Conservation (phyloP, 2,329 filamentous ascomycete genomes). For the Cyclaneusma minus region DNA sequence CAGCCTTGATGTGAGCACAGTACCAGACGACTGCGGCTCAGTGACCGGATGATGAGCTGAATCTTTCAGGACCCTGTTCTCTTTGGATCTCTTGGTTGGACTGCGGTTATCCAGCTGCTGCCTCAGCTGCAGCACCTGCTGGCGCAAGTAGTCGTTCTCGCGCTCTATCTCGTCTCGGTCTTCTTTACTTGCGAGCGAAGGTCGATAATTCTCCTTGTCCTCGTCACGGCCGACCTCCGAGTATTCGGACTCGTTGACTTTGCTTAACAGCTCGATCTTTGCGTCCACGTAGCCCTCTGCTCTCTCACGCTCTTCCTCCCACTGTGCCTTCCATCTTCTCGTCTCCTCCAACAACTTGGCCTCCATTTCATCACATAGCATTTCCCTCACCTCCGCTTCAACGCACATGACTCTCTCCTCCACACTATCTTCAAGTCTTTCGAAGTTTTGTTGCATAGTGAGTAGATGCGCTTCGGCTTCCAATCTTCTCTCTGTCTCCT, state of each 20-base stretch:
- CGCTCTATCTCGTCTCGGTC: slow-evolving; percentile 46
- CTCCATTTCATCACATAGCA: slow-evolving; percentile 81
- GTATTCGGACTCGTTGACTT: slow-evolving; percentile 28
- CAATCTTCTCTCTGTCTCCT: slow-evolving; percentile 54
- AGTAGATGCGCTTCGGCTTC: slow-evolving; percentile 61
- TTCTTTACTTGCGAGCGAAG: slow-evolving; percentile 21
- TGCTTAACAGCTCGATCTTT: slow-evolving; percentile 63
- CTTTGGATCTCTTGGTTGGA: slow-evolving; percentile 10
- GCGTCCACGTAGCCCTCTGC: slow-evolving; percentile 75
- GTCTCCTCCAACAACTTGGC: slow-evolving; percentile 58
- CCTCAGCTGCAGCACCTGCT: slow-evolving; percentile 47
- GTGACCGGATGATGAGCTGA: background rate
- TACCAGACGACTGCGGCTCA: background rate
- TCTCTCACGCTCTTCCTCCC: slow-evolving; percentile 65
- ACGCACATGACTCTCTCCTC: slow-evolving; percentile 50
- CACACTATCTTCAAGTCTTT: slow-evolving; percentile 48
- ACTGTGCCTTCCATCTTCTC: slow-evolving; percentile 63
- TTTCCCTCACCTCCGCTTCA: slow-evolving; percentile 76
- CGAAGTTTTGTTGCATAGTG: too few relatives aligned
- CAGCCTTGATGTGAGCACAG: background rate
- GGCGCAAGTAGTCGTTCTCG: slow-evolving; percentile 55
- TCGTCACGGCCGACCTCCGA: slow-evolving; percentile 30
- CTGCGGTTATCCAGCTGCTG: slow-evolving; percentile 47
- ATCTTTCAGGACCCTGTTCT: background rate
- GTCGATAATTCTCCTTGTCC: slow-evolving; percentile 41